Conservation (phyloP, 371 early-diverging fungal genomes). For the Phascolomyces articulosus region DNA sequence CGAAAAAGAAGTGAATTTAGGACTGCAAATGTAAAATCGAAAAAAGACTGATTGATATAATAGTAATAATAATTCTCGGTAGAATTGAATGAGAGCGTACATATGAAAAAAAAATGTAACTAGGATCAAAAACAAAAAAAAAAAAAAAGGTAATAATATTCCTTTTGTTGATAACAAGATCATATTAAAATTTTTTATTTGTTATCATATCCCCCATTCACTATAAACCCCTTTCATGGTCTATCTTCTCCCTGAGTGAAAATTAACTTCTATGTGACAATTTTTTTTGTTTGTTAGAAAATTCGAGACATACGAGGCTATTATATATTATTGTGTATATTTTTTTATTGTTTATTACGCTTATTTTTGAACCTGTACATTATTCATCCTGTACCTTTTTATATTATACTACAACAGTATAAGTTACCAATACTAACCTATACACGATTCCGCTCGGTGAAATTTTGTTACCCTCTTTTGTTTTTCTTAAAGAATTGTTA, state of each 20-base stretch:
- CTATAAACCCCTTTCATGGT: not conserved
- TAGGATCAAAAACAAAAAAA: too few species aligned
- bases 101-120: too few species aligned
- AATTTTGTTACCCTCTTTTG: too few species aligned
- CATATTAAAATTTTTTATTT: conserved; percentile 7
- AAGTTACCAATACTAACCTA: too few species aligned
- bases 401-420: too few species aligned
- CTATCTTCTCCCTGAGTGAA: not conserved
- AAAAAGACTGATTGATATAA: not conserved
- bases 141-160: not conserved
- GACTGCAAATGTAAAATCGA: not conserved
- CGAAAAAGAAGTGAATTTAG: not conserved
- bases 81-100: too few species aligned
- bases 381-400: too few species aligned
- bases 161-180: not conserved
- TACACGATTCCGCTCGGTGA: too few species aligned
- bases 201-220: not conserved
- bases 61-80: not conserved
- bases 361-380: too few species aligned
- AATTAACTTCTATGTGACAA: not conserved
- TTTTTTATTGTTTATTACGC: not conserved
- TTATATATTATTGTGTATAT: not conserved
- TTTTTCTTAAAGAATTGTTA: too few species aligned
- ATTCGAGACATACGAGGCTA: not conserved
- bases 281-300: not conserved